Evolutionary conservation across 305 asterid species (phyloP), one percentile per base, ranked within the genome.

Genomic region (Coffea humblotiana): DNA sequence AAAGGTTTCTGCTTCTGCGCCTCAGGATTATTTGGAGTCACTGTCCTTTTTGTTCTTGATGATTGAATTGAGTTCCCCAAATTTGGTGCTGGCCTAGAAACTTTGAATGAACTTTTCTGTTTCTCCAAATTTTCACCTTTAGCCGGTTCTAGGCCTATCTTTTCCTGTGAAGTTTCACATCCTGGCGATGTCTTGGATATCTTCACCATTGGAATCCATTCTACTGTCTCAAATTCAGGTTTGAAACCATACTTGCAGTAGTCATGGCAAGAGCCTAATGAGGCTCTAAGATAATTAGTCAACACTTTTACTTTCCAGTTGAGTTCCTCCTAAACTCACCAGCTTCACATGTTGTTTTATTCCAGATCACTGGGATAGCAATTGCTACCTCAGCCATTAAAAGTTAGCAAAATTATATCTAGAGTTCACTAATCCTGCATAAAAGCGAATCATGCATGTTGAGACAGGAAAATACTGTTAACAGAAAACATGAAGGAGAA

Each of bases 181-280:
- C 81, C 75, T 49, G 68, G 79, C 23, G 64, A 58, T n/a, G 69
- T 4, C 32, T 61, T 45, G 13, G 40, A 72, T 71, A 65, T 73
- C 47, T 72, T 78, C 13, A 78, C 74, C 37, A 72, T 43, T 13
- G 81, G 77, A 32, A 70, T 73, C 78, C 68, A 65, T 65, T 84
- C 48, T 49, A 54, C 61, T n/a, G 75, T 32, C 11, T 78, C 37
- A 56, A 29, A n/a, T 2, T 80, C 80, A 52, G 48, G 87, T 72
- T 69, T 86, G 13, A 12, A 6, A 3, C 95, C 92, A 49, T 75
- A 82, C 74, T 90, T 92, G 82, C 97, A 90, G 69, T 74, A 18
- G 80, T 92, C 97, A 43, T 89, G 97, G 86, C 95, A 88, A 15
- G 97, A 89, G 64, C 91, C 89, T 12, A 66, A 78, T 29, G 91